A percentile compares a stretch with the other conserved stretches of the same genome.
These are phyloP conservation scores for Pneumocystis sp. DNA, from an alignment of 1,139 yeast genomes.

Conservation along the genomic window DNA sequence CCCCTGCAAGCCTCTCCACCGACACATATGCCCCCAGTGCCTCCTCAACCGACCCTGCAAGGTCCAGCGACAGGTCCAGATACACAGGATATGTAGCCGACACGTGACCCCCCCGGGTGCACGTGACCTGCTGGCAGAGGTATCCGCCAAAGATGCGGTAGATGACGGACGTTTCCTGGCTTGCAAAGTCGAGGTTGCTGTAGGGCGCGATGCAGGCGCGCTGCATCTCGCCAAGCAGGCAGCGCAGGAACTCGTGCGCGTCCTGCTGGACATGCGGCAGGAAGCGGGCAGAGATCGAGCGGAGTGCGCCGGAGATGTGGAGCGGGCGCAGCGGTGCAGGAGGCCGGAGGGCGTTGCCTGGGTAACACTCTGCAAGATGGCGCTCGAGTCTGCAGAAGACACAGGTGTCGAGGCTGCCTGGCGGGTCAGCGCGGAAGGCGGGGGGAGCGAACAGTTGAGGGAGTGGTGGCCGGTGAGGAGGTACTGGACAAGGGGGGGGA, in stretches of 20 bases:
- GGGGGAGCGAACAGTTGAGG: slow-evolving; percentile 2
- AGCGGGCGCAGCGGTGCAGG: slow-evolving; percentile 8
- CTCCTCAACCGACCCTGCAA: slow-evolving; percentile 19
- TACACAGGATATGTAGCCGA: slow-evolving; percentile 90
- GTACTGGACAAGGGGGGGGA: slow-evolving; percentile 82
- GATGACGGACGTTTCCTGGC: slow-evolving; percentile 47
- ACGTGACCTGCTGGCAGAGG: slow-evolving; percentile 67
- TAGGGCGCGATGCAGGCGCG: slow-evolving; percentile 8
- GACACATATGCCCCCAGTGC: slow-evolving; percentile 15
- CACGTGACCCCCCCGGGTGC: slow-evolving; percentile 62
- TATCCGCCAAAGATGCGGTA: slow-evolving; percentile 92
- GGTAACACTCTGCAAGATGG: slow-evolving; percentile 7
- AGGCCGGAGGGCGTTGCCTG: slow-evolving; percentile 7
- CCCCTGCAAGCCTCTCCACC: slow-evolving; percentile 15
- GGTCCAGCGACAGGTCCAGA: slow-evolving; percentile 72
- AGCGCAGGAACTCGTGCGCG: slow-evolving; percentile 67
- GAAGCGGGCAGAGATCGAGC: slow-evolving; percentile 14
- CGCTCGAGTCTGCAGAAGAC: slow-evolving; percentile 11
- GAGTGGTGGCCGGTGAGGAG: slow-evolving; percentile 40
- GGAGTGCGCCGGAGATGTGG: slow-evolving; percentile 4
- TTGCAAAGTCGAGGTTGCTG: slow-evolving; percentile 13
- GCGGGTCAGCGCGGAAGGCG: no score
- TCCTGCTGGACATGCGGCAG: slow-evolving; percentile 51
- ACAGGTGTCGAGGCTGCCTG: slow-evolving; percentile 10
- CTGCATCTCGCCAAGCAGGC: slow-evolving; percentile 17